Percentiles rank a stretch among this genome's conserved stretches.
These are phyloP conservation scores for Hyphodiscus hymeniophilus DNA, from an alignment of 495 filamentous ascomycete genomes.

Conservation along the genomic window DNA sequence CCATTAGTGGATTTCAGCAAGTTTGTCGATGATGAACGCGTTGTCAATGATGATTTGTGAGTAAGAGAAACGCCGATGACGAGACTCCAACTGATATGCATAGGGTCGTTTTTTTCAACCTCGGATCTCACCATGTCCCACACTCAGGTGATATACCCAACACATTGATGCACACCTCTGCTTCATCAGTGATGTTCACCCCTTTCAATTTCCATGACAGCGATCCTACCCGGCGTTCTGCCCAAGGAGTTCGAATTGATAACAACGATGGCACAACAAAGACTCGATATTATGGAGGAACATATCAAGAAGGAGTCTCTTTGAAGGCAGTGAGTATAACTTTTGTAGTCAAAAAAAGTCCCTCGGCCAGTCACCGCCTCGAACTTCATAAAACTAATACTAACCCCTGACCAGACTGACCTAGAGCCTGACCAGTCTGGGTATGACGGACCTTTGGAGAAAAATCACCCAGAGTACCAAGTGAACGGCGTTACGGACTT, in stretches of 20 bases:
- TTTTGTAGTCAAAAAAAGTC: neutral
- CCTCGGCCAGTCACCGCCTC: neutral
- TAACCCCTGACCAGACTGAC: neutral
- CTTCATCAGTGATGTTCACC: slow-evolving; percentile 9
- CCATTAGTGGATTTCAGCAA: slow-evolving; percentile 47
- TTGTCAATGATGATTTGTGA: slow-evolving; percentile 44
- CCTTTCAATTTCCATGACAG: slow-evolving; percentile 9
- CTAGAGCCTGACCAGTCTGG: slow-evolving; percentile 3
- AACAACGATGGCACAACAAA: neutral
- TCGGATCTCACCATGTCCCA: slow-evolving; percentile 52
- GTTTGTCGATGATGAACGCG: slow-evolving; percentile 45
- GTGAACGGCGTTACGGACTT: too few species aligned
- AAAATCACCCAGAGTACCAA: too few species aligned
- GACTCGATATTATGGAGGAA: slow-evolving; percentile 4
- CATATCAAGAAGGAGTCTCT: neutral
- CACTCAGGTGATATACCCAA: slow-evolving; percentile 31
- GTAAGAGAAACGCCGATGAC: neutral
- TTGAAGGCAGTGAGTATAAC: neutral
- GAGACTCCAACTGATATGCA: slow-evolving; percentile 1
- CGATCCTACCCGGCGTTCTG: slow-evolving; percentile 1
- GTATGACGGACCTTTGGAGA: neutral
- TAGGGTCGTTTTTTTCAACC: slow-evolving; percentile 41
- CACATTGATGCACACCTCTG: slow-evolving; percentile 6
- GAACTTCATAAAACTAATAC: neutral
- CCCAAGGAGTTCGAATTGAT: slow-evolving; percentile 3